These are phyloP conservation scores for Sporothrix humicola DNA, from an alignment of 2,329 filamentous ascomycete species.

Conservation along the genomic window DNA sequence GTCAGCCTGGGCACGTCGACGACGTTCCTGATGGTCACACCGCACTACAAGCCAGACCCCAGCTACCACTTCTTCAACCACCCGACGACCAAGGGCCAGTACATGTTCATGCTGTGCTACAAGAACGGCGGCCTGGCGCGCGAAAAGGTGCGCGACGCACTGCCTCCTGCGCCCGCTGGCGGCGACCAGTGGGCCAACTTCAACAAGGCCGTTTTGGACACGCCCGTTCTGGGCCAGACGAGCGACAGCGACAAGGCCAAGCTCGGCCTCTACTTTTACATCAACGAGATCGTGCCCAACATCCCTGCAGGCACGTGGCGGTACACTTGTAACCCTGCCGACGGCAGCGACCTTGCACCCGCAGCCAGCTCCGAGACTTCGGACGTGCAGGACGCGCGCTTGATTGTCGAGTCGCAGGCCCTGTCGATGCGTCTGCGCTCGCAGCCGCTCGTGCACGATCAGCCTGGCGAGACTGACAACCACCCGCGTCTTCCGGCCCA, in stretches of 20 bases:
- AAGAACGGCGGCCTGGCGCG: slow-evolving; percentile 96
- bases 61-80: slow-evolving; percentile 99
- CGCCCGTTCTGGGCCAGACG: slow-evolving; percentile 70
- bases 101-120: slow-evolving; percentile 99
- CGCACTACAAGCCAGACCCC: slow-evolving; percentile 86
- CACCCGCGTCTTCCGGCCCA: slow-evolving; percentile 70
- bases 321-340: slow-evolving; percentile 64
- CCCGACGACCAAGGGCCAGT: slow-evolving; percentile 84
- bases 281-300: slow-evolving; percentile 95
- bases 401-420: slow-evolving; percentile 93
- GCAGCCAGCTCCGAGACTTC: slow-evolving; percentile 26
- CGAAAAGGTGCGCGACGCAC: slow-evolving; percentile 82
- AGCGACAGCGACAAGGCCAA: slow-evolving; percentile 58
- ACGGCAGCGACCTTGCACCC: slow-evolving; percentile 56
- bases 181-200: slow-evolving; percentile 76
- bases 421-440: slow-evolving; percentile 88
- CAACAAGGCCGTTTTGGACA: slow-evolving; percentile 72
- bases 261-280: slow-evolving; percentile 91
- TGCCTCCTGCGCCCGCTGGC: slow-evolving; percentile 59
- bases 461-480: slow-evolving; percentile 41
- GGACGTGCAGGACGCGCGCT: slow-evolving; percentile 74
- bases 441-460: slow-evolving; percentile 70
- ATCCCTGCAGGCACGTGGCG: slow-evolving; percentile 85
- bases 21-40: slow-evolving; percentile 96
- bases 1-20: slow-evolving; percentile 94